phyloP scores from a whole-genome alignment of 2,329 filamentous ascomycete species.

The Venturiaceae sp. region DNA sequence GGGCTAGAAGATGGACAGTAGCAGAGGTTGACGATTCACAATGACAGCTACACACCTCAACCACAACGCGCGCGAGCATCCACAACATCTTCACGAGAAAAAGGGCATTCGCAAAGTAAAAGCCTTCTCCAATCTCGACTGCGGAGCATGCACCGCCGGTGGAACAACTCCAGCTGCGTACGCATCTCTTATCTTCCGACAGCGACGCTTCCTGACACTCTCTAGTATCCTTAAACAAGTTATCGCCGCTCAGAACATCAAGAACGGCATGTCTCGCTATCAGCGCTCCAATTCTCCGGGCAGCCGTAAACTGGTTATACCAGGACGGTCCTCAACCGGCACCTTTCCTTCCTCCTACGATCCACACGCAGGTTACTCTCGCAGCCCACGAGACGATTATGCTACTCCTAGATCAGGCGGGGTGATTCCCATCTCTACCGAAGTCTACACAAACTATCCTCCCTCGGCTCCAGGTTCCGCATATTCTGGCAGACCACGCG shows the following conservation, averaged over 20 bases:
- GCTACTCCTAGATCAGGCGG: constrained; percentile 1
- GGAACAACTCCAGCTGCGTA: neutral
- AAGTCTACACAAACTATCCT: constrained; percentile 6
- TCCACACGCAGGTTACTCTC: neutral
- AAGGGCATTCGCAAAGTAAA: neutral
- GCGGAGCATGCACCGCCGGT: neutral
- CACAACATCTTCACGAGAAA: neutral
- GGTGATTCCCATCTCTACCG: constrained; percentile 8
- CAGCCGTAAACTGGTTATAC: constrained; percentile 4
- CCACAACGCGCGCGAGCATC: neutral
- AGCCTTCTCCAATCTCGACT: neutral
- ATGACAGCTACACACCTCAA: constrained; percentile 1
- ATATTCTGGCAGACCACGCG: constrained; percentile 33
- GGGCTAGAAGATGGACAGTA: neutral
- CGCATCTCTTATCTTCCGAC: neutral
- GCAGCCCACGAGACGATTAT: constrained; percentile 1
- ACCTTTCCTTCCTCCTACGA: constrained; percentile 3
- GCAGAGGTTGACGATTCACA: neutral
- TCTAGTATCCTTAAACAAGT: neutral
- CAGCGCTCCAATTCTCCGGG: constrained; percentile 9
- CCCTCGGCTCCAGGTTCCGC: constrained; percentile 18
- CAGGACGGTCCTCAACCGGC: constrained; percentile 9
- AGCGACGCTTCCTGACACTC: neutral
- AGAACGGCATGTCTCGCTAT: constrained; percentile 2
- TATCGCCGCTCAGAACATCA: neutral